Evolutionary conservation across 371 early-diverging fungal genomes (phyloP), one percentile per base, ranked within the genome.

Genomic region (Nematocida minor): DNA sequence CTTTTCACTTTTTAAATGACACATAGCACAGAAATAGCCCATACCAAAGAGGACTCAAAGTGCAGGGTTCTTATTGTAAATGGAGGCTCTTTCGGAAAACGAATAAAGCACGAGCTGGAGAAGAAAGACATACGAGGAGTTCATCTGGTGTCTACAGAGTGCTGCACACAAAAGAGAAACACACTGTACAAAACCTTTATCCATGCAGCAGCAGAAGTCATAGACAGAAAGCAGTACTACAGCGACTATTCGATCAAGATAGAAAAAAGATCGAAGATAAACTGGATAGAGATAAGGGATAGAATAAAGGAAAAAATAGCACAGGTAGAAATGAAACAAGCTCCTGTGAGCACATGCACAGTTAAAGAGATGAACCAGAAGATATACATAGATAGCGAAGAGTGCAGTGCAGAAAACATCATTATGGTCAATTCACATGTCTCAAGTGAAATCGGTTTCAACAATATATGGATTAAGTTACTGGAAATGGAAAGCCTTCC

Each of bases 391-490:
- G 42, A 67, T 36, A 32, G 53, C n/a, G 34, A 14, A 25, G 34
- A 9, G 18, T 48, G 29, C n/a, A 1, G 0, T 6, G 20, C 71
- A 1, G 4, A 64, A 6, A 38, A 25, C 27, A 20, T 70, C 31
- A 31, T 70, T n/a, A 7, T 70, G 16, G 31, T 70, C 6, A 34
- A 70, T 22, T 40, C 29, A 18, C 4, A 38, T 1, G 34, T 16
- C 7, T 1, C 32, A 2, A 11, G 14, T 34, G 51, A 7, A 2
- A 7, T 53, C 25, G 47, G 3, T 4, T 22, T 70, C 4, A 40
- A 62, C n/a, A 70, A 60, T 40, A 18, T 70, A n/a, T 70, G 57
- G 38, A 3, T 62, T 25, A 27, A n/a, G 2, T 47, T 70, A 67
- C n/a, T 62, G 25, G 55, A 60, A 16, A 4, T 44, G 38, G 62